Evolutionary conservation across 2,329 filamentous ascomycete genomes (phyloP), one percentile per base, ranked within the genome.

Genomic region (Colletotrichum orbiculare): DNA sequence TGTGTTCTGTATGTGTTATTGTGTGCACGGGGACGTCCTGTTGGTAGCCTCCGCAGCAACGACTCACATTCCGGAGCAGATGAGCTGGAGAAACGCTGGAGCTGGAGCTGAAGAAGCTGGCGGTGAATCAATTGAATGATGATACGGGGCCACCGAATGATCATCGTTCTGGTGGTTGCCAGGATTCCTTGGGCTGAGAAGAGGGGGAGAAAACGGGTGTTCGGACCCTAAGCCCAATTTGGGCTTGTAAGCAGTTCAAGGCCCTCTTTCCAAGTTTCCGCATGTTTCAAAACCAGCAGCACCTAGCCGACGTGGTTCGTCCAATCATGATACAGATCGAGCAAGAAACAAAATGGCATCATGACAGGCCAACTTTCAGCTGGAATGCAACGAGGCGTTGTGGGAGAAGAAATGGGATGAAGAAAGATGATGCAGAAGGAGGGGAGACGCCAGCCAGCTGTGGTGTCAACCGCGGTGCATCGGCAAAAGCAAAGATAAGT

Each of bases 231-330:
- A 45, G 11, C 35, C 35, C 54, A 33, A 46, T 35, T 39, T 53
- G 43, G 49, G 43, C 33, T 35, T 13, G 6, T 46, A 7, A 17
- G 43, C 10, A 39, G 37, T 46, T 35, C 52, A 42, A 53, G 47
- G 58, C 59, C 52, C 59, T 57, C 42, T 66, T 54, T 59, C 63
- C 58, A 25, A 54, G 63, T 57, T 56, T 62, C 58, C 47, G 63
- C 52, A 33, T 66, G 63, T 66, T 63, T 63, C 52, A 57, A 57
- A 25, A 5, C 41, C 49, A 65, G 46, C 53, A 65, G 52, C 46
- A 52, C 37, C 39, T 43, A 35, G 45, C 46, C 15, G 13, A 15
- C 15, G 58, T 33, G 37, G 52, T 49, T 53, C 53, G 25, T 49
- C 53, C 47, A 62, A 57, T 66, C 42, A 50, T 39, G 35, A 38